Base-by-base conservation (phyloP, 129 eudicot genomes). In the Flaveria sonorensis region DNA sequence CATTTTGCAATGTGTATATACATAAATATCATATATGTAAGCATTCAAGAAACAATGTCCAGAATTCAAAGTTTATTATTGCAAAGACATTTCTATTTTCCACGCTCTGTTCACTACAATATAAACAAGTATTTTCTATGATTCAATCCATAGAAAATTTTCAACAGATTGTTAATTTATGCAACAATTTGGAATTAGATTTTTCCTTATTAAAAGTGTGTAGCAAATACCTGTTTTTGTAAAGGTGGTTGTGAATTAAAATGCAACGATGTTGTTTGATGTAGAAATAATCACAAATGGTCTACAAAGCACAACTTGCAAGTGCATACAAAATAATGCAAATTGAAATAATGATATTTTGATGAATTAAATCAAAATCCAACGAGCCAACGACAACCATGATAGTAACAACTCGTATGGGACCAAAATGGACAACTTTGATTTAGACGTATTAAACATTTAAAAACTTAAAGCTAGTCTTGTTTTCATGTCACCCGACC, bases 1-100 rank as follows among this genome's bases (percentile, higher is more conserved):
- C 65, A 72, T 51, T 51, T 77, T 70, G 24, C 52, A 48, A 14
- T 81, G 84, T 81, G 74, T 71, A 84, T 83, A 85, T 78, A 73
- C 77, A 57, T 55, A 65, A 72, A 72, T 64, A 18, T 23, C 74
- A 73, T 63, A 80, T 74, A 67, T 81, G 84, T 81, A 81, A 81
- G 72, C 82, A 77, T 70, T 51, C 68, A 68, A 75, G 60, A 46
- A 32, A 5, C 78, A 79, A 73, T 82, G 77, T 78, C 72, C 26
- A 66, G 45, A 15, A 64, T 30, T 67, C 48, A 26, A 16, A 78
- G 30, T 76, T 71, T 56, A 9, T 79, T 56, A 71, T 67, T 15
- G 19, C 55, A 67, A 30, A 62, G 71, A 42, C 73, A 21, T 77
- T 52, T 75, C 42, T n/a, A n/a, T 42, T 67, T 30, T 77, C 21